A percentile compares a stretch with the other conserved stretches of the same genome.
Conservation (phyloP, 164 flowering plant species). For the Dillenia suffruticosa region DNA sequence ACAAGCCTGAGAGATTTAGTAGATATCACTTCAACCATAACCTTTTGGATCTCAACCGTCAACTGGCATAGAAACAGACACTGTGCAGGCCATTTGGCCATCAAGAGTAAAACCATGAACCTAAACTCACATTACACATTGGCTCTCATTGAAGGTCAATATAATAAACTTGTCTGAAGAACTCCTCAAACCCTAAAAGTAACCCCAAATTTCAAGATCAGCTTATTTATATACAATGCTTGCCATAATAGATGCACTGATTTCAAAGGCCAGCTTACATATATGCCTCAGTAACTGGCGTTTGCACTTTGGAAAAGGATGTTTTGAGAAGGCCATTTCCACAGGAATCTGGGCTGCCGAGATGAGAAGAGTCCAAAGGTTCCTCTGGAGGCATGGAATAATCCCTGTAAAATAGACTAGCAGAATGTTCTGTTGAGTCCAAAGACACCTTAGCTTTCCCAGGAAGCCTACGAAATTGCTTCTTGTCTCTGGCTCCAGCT, state of each 20-base stretch:
- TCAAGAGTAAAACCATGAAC: too few relatives aligned
- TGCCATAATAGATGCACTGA: conserved; percentile 13
- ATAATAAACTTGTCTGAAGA: too few relatives aligned
- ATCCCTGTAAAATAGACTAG: conserved; percentile 2
- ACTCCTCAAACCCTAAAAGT: too few relatives aligned
- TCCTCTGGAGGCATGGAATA: conserved; percentile 13
- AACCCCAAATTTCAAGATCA: not conserved
- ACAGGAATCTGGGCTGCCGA: conserved; percentile 39
- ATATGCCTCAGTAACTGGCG: conserved; percentile 48
- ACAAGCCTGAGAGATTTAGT: too few relatives aligned
- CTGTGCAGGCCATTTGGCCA: too few relatives aligned
- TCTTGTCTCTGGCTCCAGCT: conserved; percentile 40
- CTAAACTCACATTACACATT: too few relatives aligned
- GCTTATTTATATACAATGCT: conserved; percentile 29
- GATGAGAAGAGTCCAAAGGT: conserved; percentile 20
- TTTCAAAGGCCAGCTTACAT: conserved; percentile 13
- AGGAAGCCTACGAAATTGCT: conserved; percentile 29
- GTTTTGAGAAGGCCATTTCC: conserved; percentile 48
- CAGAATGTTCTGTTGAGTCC: conserved; percentile 10
- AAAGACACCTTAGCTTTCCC: conserved; percentile 16
- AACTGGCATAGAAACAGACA: too few relatives aligned
- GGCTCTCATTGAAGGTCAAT: too few relatives aligned
- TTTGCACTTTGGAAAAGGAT: conserved; percentile 31
- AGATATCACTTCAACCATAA: too few relatives aligned
- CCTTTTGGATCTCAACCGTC: too few relatives aligned